Conservation (phyloP, 257 asterid species). For the Solanum bulbocastanum region DNA sequence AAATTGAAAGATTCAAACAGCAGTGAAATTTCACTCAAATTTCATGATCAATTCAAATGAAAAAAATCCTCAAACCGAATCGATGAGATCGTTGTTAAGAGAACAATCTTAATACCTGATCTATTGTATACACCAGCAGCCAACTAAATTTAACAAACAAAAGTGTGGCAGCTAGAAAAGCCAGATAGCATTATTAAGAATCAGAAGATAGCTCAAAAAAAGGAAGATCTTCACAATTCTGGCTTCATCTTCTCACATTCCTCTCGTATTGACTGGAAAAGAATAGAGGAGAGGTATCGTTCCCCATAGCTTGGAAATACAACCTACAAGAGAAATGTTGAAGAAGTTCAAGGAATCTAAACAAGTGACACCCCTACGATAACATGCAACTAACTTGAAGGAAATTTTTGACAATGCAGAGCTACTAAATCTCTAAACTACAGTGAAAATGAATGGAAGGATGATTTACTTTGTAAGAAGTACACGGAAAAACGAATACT, state of each 20-base stretch:
- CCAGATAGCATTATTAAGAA: background rate
- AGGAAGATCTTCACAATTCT: constrained; percentile 30
- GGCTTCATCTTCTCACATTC: constrained; percentile 89
- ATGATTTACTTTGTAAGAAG: background rate
- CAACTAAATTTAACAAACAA: background rate
- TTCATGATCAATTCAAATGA: background rate
- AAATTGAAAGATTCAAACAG: background rate
- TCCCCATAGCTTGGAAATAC: constrained; percentile 97
- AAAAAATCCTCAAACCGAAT: background rate
- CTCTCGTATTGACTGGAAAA: constrained; percentile 86
- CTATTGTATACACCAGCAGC: background rate
- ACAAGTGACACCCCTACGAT: background rate
- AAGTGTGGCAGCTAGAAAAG: background rate
- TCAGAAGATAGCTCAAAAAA: background rate
- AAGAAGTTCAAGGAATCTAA: background rate
- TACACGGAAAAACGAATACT: background rate
- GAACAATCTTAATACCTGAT: background rate
- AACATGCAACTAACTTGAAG: background rate
- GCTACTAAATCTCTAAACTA: background rate
- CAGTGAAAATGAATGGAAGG: background rate
- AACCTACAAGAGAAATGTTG: constrained; percentile 39
- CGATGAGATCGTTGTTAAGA: background rate
- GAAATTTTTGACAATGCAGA: background rate
- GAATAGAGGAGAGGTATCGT: constrained; percentile 76
- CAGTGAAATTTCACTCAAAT: background rate